These are phyloP conservation scores for Globisporangium recalcitrans DNA, from an alignment of 352 stramenopile species.

Conservation along the genomic window DNA sequence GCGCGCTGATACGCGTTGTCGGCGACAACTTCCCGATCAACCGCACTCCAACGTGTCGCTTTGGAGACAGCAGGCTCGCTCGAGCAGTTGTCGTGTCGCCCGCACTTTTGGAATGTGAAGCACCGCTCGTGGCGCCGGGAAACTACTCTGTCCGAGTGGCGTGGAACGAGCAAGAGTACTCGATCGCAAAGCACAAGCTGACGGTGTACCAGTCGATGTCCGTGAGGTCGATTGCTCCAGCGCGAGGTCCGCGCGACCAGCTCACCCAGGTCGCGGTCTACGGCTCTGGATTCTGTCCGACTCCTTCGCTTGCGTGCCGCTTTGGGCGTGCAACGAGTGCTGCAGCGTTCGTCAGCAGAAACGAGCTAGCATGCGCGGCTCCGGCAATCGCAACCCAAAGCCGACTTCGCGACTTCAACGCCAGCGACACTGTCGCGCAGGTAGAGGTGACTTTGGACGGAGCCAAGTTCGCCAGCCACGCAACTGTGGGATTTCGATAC, in stretches of 20 bases:
- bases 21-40: slow-evolving; percentile 16
- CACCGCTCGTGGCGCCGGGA: slow-evolving; percentile 19
- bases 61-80: slow-evolving; percentile 16
- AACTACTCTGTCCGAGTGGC: slow-evolving; percentile 30
- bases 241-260: slow-evolving; percentile 13
- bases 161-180: slow-evolving; percentile 35
- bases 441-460: slow-evolving; percentile 32
- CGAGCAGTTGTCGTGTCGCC: slow-evolving; percentile 16
- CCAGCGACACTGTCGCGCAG: background rate
- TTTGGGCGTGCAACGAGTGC: slow-evolving; percentile 16
- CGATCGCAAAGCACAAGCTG: slow-evolving; percentile 5
- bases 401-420: background rate
- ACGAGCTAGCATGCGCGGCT: slow-evolving; percentile 21
- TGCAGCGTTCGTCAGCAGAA: slow-evolving; percentile 22
- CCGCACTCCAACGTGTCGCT: slow-evolving; percentile 17
- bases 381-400: background rate
- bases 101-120: slow-evolving; percentile 23
- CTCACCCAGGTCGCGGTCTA: slow-evolving; percentile 18
- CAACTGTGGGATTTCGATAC: slow-evolving; percentile 20
- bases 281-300: slow-evolving; percentile 24
- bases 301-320: slow-evolving; percentile 21
- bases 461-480: slow-evolving; percentile 16
- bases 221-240: slow-evolving; percentile 22
- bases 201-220: slow-evolving; percentile 19
- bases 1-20: slow-evolving; percentile 18